Evolutionary conservation across 2,329 filamentous ascomycete genomes (phyloP).

Genomic region (Penicillium sp.): DNA sequence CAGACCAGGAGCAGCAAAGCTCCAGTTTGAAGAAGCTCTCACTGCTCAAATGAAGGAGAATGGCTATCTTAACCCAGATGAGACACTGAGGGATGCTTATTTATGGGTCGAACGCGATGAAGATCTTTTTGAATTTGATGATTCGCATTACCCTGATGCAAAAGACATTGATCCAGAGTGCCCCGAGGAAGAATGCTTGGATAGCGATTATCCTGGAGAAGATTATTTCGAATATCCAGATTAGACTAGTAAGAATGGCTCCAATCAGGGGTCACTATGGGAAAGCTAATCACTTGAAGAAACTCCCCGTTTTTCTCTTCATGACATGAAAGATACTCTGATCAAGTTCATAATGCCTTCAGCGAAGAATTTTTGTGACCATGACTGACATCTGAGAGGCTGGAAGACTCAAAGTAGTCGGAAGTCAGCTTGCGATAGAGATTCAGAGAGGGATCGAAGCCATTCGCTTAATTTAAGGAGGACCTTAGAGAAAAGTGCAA

Average conservation of each 20-base stretch:
- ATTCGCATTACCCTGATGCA: too few relatives aligned
- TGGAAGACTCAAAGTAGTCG: neutral
- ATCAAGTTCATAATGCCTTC: neutral
- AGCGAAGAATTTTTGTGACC: neutral
- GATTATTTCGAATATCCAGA: neutral
- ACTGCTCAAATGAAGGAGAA: constrained; percentile 1
- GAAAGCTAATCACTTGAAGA: neutral
- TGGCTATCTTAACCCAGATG: neutral
- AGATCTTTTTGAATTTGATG: neutral
- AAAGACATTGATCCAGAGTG: neutral
- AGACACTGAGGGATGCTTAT: neutral
- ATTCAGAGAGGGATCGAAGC: neutral
- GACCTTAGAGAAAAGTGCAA: neutral
- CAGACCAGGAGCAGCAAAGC: neutral
- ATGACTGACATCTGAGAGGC: neutral
- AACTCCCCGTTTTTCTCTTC: neutral
- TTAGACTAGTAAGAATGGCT: neutral
- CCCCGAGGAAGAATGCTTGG: neutral
- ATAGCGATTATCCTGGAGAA: neutral
- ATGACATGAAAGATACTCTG: neutral
- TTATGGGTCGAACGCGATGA: neutral
- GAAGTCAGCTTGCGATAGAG: neutral
- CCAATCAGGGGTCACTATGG: neutral
- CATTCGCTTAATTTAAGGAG: too few relatives aligned
- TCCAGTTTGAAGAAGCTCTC: neutral